Evolutionary conservation across 108 stramenopile genomes (phyloP), one percentile per base, ranked within the genome.

Genomic region (Nitzschia palea): DNA sequence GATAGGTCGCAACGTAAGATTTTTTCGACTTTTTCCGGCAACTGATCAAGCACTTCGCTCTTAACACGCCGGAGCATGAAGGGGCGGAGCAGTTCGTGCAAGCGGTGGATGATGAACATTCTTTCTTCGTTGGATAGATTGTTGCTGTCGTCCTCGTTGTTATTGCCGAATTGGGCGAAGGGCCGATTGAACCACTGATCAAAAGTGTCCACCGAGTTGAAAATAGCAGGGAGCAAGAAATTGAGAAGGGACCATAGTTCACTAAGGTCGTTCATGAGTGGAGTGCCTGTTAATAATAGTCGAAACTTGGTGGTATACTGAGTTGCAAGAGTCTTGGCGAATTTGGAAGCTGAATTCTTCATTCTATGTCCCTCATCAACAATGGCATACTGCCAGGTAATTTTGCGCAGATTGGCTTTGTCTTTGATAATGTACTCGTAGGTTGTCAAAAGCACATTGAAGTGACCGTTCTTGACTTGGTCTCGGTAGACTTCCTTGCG

Each of bases 31-130:
- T 96, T 95, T 55, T 89, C 86, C 6, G 97, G 97, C 9, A 96
- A 76, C 51, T 93, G 90, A 58, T 94, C 89, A 35, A 88, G 70
- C 8, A 70, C 79, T 32, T 96, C 91, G 26, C 84, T 84, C 78
- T 98, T 96, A 53, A 96, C 80, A 44, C 97, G 87, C 2, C 97
- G 83, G 29, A 98, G 76, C 93, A 98, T 89, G 66, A 95, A 98
- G 18, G 95, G 94, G 18, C 93, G 79, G 6, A 98, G 79, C 25
- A 96, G 68, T 62, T 90, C 93, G 65, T 97, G 97, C 28, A 97
- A 80, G 40, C 91, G 91, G 69, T 91, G 86, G 57, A 97, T 96
- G 60, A 96, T 85, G 36, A 90, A 89, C 85, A 95, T 89, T 20
- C 93, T 77, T 64, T 96, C 94, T 73, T 98, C 91, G 67, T 89